phyloP scores from a whole-genome alignment of 2,329 filamentous ascomycete genomes.

The Diplodia intermedia region DNA sequence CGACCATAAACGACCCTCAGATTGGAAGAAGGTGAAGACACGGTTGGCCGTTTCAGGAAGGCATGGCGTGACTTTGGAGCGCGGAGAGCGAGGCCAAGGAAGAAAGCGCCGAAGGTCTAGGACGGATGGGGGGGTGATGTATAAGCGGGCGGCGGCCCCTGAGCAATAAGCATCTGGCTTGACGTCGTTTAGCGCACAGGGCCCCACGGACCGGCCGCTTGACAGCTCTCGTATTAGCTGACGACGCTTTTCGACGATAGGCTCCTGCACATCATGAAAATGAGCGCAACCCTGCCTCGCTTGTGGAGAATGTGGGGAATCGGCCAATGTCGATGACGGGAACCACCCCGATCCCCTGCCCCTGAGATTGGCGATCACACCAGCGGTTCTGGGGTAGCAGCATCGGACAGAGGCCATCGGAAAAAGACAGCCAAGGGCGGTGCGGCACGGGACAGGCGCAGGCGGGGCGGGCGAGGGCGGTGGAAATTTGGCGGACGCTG shows the following conservation, averaged over 20 bases:
- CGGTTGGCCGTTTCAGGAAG: constrained; percentile 25
- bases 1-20: background rate
- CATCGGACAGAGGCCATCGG: background rate
- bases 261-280: constrained; percentile 29
- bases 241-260: constrained; percentile 28
- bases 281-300: constrained; percentile 6
- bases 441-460: background rate
- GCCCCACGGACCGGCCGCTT: constrained; percentile 23
- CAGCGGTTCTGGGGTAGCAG: constrained; percentile 20
- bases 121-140: constrained; percentile 12
- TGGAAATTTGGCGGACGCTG: constrained; percentile 14
- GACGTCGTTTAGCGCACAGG: constrained; percentile 6
- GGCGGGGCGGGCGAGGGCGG: constrained; percentile 2
- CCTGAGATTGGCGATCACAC: constrained; percentile 30
- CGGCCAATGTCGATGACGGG: constrained; percentile 19
- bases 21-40: background rate
- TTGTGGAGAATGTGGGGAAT: constrained; percentile 28
- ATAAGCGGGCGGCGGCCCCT: constrained; percentile 24
- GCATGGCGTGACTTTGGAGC: constrained; percentile 19
- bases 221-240: constrained; percentile 26
- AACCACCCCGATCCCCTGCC: constrained; percentile 23
- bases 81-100: constrained; percentile 17
- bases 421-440: constrained; percentile 1
- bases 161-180: constrained; percentile 13
- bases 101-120: constrained; percentile 11